Conservation (phyloP, 129 eudicot genomes). For the Flaveria bidentis region DNA sequence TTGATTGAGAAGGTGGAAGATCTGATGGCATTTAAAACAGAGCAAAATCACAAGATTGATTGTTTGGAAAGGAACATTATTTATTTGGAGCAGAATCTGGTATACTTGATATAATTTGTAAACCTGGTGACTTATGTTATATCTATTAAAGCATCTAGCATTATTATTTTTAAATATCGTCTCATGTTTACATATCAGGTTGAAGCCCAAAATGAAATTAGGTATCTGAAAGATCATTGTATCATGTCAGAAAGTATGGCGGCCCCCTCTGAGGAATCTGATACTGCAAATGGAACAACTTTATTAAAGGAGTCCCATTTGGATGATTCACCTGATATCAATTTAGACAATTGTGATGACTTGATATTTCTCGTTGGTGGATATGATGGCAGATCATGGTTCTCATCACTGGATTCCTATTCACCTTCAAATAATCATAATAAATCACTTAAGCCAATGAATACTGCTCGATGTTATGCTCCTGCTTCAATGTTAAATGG, state of each 20-base stretch:
- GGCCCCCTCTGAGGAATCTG: constrained; percentile 25
- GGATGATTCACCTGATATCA: constrained; percentile 31
- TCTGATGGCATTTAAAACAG: constrained; percentile 51
- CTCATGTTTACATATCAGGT: constrained; percentile 41
- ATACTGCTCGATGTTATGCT: constrained; percentile 52
- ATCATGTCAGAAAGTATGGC: constrained; percentile 29
- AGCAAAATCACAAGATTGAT: constrained; percentile 46
- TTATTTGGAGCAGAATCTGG: constrained; percentile 56
- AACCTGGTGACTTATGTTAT: constrained; percentile 7
- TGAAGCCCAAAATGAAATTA: constrained; percentile 54
- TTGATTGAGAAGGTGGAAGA: constrained; percentile 55
- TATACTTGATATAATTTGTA: constrained; percentile 27
- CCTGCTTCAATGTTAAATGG: constrained; percentile 57
- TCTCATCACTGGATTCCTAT: constrained; percentile 55
- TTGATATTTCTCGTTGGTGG: constrained; percentile 66
- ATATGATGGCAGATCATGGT: constrained; percentile 65
- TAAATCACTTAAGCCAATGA: constrained; percentile 55
- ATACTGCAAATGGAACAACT: constrained; percentile 11
- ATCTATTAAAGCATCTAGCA: background rate
- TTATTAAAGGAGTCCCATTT: constrained; percentile 2
- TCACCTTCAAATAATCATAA: constrained; percentile 51
- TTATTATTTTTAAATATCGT: background rate
- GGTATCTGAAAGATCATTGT: constrained; percentile 41
- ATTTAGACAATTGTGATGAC: constrained; percentile 39
- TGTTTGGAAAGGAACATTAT: constrained; percentile 30